A percentile compares a stretch with the other conserved stretches of the same genome.
These are phyloP conservation scores for Acanthochlamys bracteata DNA, from an alignment of 106 monocot species.

Conservation along the genomic window DNA sequence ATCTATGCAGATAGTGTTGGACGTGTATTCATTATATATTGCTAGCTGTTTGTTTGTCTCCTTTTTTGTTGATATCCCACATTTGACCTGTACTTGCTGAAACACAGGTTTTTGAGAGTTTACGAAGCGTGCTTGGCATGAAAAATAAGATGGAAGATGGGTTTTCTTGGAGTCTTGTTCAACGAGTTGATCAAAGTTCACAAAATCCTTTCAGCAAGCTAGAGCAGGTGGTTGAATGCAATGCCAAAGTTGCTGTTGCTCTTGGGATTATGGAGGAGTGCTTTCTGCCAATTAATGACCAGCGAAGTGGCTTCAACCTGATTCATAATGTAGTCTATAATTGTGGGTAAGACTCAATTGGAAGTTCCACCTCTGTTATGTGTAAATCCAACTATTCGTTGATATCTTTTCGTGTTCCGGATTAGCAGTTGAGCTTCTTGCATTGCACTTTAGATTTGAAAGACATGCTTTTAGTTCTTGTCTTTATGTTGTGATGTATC, in stretches of 20 bases:
- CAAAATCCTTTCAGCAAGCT: neutral
- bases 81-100: neutral
- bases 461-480: too few relatives aligned
- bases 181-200: slow-evolving; percentile 1
- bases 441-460: too few relatives aligned
- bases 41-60: too few relatives aligned
- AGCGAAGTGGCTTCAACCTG: slow-evolving; percentile 75
- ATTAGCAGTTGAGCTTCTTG: too few relatives aligned
- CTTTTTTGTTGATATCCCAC: too few relatives aligned
- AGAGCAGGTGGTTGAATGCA: neutral
- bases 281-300: slow-evolving; percentile 72
- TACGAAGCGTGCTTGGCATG: neutral
- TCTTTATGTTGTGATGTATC: too few relatives aligned
- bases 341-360: slow-evolving; percentile 83
- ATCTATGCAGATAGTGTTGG: too few relatives aligned
- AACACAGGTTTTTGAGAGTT: neutral
- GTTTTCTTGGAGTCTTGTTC: slow-evolving; percentile 2
- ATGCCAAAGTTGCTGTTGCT: slow-evolving; percentile 70
- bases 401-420: too few relatives aligned
- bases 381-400: too few relatives aligned
- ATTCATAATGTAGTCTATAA: slow-evolving; percentile 78
- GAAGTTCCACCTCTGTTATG: neutral
- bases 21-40: too few relatives aligned
- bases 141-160: slow-evolving; percentile 1
- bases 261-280: slow-evolving; percentile 81